Evolutionary conservation across 495 filamentous ascomycete species (phyloP), one percentile per base, ranked within the genome.

Genomic region (Lophiostoma macrostomum): DNA sequence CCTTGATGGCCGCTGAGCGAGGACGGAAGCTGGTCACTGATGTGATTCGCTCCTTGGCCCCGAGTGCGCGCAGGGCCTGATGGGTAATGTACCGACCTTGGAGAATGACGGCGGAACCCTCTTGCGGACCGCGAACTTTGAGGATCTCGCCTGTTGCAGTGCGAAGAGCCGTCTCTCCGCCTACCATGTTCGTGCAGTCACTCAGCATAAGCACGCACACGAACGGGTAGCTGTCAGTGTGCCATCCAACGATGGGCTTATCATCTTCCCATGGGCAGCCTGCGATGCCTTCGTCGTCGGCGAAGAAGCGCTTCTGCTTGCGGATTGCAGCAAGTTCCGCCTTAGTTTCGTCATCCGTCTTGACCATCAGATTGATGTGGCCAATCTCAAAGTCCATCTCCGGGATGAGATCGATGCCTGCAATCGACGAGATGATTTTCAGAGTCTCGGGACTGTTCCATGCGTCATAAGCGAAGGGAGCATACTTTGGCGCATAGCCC

Each of bases 191-290:
- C 1, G 73, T 78, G 37, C 81, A 82, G 61, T 89, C 85, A 48
- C 81, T 85, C 42, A 88, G 77, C 85, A 88, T 88, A 12, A 81
- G 74, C 31, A 89, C 84, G 58, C 85, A 88, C 18, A 89, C 85
- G 55, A 87, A 88, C 0, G 85, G 85, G 61, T 88, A 88, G 57
- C 81, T 83, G 59, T 89, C 85, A 25, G 70, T 80, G 66, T 89
- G 84, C 85, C 84, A 88, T 48, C 78, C 82, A 20, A 86, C 82
- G 40, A 87, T 80, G 7, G 80, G 79, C 64, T 80, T 75, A 42
- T 84, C 78, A 48, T 85, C 78, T 37, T 81, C 79, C 74, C 75
- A 76, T 8, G 74, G 68, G 42, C 73, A 77, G n/a, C 69, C 75
- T 6, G 71, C 70, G 48, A 74, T 74, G 23, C 73, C 73, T 58